Evolutionary conservation across 768 basidiomycete species (phyloP).

Genomic region (Mycena metata): DNA sequence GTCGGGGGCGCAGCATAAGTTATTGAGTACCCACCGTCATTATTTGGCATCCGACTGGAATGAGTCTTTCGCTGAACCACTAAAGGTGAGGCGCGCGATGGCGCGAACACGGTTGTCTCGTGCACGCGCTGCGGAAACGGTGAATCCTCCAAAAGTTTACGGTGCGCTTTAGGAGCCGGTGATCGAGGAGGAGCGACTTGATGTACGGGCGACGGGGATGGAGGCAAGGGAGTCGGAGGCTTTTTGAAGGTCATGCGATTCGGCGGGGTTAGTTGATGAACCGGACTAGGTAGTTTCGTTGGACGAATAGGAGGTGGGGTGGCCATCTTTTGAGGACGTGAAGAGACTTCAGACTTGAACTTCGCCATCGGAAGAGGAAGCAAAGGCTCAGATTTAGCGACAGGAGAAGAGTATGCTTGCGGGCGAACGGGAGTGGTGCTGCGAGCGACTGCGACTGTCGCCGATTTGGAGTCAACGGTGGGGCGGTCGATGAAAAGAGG

Average conservation of each 20-base stretch:
- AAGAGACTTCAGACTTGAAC: constrained; percentile 18
- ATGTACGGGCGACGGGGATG: background rate
- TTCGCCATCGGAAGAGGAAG: constrained; percentile 14
- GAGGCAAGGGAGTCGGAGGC: background rate
- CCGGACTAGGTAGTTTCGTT: constrained; percentile 16
- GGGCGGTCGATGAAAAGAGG: background rate
- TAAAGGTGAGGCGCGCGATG: constrained; percentile 22
- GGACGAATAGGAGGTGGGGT: constrained; percentile 19
- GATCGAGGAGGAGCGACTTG: constrained; percentile 1
- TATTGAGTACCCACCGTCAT: background rate
- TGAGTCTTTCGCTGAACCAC: constrained; percentile 1
- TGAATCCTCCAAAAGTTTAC: constrained; percentile 19
- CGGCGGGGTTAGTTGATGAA: constrained; percentile 4
- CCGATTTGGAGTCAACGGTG: constrained; percentile 1
- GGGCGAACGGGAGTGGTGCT: constrained; percentile 4
- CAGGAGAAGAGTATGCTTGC: constrained; percentile 15
- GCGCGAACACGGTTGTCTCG: constrained; percentile 32
- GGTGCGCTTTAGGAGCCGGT: constrained; percentile 8
- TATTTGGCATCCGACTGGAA: constrained; percentile 4
- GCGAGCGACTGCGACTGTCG: background rate
- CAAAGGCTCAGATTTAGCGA: constrained; percentile 1
- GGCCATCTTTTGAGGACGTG: constrained; percentile 11
- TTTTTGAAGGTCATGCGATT: constrained; percentile 10
- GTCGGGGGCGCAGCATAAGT: background rate
- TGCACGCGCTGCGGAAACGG: constrained; percentile 26